Evolutionary conservation across 179 eudicot genomes (phyloP).

Genomic region (Silene noctiflora): DNA sequence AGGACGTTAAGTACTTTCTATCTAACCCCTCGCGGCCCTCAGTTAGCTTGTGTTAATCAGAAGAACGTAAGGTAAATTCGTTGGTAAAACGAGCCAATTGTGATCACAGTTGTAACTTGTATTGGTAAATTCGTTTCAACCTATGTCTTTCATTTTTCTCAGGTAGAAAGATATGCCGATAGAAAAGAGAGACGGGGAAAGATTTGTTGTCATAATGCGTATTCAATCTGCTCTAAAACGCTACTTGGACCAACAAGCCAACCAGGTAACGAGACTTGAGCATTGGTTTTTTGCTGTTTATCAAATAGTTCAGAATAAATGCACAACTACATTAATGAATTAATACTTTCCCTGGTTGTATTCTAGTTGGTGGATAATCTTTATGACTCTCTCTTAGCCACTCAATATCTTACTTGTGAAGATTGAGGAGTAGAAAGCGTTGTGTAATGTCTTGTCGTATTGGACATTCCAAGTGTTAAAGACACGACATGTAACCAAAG

Average conservation of each 20-base stretch:
- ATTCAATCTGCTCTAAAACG: conserved; percentile 19
- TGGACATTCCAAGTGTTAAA: too few species aligned
- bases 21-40: background rate
- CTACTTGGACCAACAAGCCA: conserved; percentile 26
- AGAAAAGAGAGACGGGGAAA: conserved; percentile 21
- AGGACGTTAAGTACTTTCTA: conserved; percentile 7
- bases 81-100: conserved; percentile 18
- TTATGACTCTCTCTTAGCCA: background rate
- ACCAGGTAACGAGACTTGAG: conserved; percentile 27
- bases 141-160: conserved; percentile 21
- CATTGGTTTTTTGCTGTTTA: conserved; percentile 11
- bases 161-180: conserved; percentile 21
- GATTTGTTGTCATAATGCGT: conserved; percentile 21
- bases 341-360: background rate
- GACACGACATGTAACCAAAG: too few species aligned
- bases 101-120: conserved; percentile 9
- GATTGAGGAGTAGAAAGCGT: background rate
- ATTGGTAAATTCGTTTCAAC: conserved; percentile 17
- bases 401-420: background rate
- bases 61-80: conserved; percentile 14
- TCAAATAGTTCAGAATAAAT: background rate
- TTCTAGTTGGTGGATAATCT: background rate
- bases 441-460: too few species aligned
- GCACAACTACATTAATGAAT: too few species aligned
- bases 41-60: conserved; percentile 10